A percentile compares a stretch with the other conserved stretches of the same genome.
phyloP scores from a whole-genome alignment of 805 yeast genomes.

The Metschnikowia aberdeeniae region DNA sequence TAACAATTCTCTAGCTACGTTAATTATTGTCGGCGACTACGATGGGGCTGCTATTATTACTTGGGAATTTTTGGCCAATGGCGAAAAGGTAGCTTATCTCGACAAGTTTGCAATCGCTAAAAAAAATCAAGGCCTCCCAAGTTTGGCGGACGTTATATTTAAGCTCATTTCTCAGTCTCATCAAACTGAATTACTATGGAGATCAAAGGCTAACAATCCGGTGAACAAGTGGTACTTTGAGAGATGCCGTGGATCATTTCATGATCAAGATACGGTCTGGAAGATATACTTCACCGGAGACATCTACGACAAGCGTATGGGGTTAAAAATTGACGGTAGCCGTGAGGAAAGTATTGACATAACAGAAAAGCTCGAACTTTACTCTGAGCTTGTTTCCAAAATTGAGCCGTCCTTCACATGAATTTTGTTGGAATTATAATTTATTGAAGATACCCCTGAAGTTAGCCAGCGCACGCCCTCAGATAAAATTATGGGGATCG shows the following conservation, averaged over 20 bases:
- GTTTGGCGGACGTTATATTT: constrained; percentile 90
- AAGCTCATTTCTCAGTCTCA: constrained; percentile 69
- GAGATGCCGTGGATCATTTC: constrained; percentile 68
- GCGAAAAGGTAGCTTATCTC: constrained; percentile 60
- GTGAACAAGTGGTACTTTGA: constrained; percentile 98
- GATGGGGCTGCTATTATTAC: constrained; percentile 95
- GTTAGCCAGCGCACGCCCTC: neutral
- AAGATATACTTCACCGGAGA: constrained; percentile 41
- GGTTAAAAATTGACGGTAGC: constrained; percentile 16
- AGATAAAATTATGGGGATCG: neutral
- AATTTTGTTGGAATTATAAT: neutral
- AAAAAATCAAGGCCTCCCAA: constrained; percentile 82
- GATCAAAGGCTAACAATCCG: constrained; percentile 81
- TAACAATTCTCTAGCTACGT: constrained; percentile 61
- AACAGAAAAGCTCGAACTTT: constrained; percentile 11
- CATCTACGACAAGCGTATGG: constrained; percentile 33
- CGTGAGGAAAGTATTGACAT: constrained; percentile 13
- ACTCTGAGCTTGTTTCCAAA: constrained; percentile 11
- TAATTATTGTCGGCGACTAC: constrained; percentile 88
- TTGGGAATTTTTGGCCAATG: constrained; percentile 49
- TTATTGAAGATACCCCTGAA: too few relatives aligned
- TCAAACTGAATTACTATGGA: constrained; percentile 78
- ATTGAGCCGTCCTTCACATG: constrained; percentile 12
- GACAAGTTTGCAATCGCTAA: constrained; percentile 92
- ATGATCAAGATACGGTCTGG: constrained; percentile 34